phyloP scores from a whole-genome alignment of 2,329 filamentous ascomycete genomes.

The Eutypella sp. region DNA sequence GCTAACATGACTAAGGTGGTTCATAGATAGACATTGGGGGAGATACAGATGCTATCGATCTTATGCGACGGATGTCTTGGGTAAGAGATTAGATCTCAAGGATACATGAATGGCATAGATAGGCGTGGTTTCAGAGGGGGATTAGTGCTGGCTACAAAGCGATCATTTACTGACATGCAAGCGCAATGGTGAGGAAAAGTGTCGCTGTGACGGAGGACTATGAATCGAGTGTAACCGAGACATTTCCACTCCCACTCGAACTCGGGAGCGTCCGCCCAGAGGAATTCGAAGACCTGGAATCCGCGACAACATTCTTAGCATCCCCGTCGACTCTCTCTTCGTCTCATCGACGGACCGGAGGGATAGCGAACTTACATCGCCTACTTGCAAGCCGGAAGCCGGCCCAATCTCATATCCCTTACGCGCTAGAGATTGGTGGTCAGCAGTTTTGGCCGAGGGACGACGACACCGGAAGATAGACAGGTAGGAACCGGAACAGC shows the following conservation, averaged over 20 bases:
- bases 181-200: slow-evolving; percentile 30
- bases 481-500: slow-evolving; percentile 1
- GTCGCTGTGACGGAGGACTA: slow-evolving; percentile 32
- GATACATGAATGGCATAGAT: neutral
- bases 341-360: too few relatives aligned
- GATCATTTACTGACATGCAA: slow-evolving; percentile 29
- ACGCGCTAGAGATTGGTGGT: slow-evolving; percentile 16
- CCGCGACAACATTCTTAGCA: slow-evolving; percentile 4
- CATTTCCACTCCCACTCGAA: slow-evolving; percentile 36
- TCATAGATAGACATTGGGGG: too few relatives aligned
- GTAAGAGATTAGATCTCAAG: too few relatives aligned
- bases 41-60: too few relatives aligned
- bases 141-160: neutral
- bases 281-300: slow-evolving; percentile 31
- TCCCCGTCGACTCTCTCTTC: too few relatives aligned
- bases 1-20: too few relatives aligned
- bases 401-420: slow-evolving; percentile 32
- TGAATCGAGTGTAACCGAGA: slow-evolving; percentile 31
- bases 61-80: too few relatives aligned
- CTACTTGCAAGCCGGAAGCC: slow-evolving; percentile 29
- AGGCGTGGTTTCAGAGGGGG: neutral
- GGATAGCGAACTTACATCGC: slow-evolving; percentile 33
- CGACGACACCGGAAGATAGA: slow-evolving; percentile 1
- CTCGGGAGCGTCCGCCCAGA: slow-evolving; percentile 32
- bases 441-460: slow-evolving; percentile 3